A percentile compares a stretch with the other conserved stretches of the same genome.
These are phyloP conservation scores for Acrasis kona DNA, from an alignment of 78 protist genomes.

Conservation along the genomic window DNA sequence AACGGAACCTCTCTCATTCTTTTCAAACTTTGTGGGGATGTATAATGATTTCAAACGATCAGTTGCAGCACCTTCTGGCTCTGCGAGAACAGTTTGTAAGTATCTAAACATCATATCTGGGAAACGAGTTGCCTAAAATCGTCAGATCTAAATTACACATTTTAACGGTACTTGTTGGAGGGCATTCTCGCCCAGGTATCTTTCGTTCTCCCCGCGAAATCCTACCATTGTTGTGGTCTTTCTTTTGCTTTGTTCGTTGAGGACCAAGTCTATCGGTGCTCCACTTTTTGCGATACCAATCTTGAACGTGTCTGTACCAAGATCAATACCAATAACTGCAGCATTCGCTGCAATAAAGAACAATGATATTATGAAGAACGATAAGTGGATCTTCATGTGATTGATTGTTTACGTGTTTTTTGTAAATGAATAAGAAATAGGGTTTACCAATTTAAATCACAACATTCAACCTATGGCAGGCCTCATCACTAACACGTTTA, in stretches of 20 bases:
- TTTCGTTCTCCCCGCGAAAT: constrained; percentile 52
- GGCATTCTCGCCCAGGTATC: constrained; percentile 50
- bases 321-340: constrained; percentile 62
- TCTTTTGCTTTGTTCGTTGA: constrained; percentile 58
- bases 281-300: constrained; percentile 41
- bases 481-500: too few species aligned
- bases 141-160: background rate
- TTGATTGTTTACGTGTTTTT: too few species aligned
- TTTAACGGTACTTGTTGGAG: background rate
- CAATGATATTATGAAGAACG: too few species aligned
- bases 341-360: too few species aligned
- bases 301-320: constrained; percentile 57
- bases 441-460: too few species aligned
- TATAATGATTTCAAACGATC: background rate
- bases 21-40: background rate
- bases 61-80: background rate
- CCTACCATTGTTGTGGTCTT: constrained; percentile 45
- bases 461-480: too few species aligned
- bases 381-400: too few species aligned
- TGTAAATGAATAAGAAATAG: too few species aligned
- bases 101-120: constrained; percentile 16
- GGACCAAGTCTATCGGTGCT: constrained; percentile 29
- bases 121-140: constrained; percentile 33
- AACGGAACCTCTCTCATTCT: background rate
- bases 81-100: too few species aligned